Evolutionary conservation across 805 yeast genomes (phyloP), one percentile per base, ranked within the genome.

Genomic region (Saturnispora ahearnii): DNA sequence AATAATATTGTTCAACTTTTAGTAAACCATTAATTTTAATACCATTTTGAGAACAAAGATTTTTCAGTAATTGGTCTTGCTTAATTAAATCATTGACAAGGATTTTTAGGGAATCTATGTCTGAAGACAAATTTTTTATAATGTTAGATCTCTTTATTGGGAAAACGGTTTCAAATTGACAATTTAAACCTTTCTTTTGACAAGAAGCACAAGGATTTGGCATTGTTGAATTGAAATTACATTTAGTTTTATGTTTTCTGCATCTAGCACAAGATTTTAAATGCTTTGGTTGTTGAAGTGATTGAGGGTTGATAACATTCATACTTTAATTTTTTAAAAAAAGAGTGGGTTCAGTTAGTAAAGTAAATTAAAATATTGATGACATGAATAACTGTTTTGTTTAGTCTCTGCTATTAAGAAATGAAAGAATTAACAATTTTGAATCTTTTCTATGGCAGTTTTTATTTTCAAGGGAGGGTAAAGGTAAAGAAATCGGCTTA

Each of bases 261-360:
- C 88, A 82, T 31, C 84, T 68, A 4, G 75, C 70, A 59, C 88
- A 82, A 10, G 85, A 76, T 56, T 80, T 79, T 41, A 79, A 57
- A 10, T 71, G 69, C 51, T 71, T 67, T 42, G 74, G 74, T 49
- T 62, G 67, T 3, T 67, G 63, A n/a, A 50, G 8, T 22, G 21
- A 13, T 32, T 24, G 26, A 13, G 45, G 45, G 26, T 43, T 43
- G 4, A 43, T 28, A 12, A 22, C 40, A 21, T 44, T 33, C 46
- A 32, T 28, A 26, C 29, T 26, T 26, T 26, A 26, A 6, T 26
- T 26, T 26, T 26, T 26, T 26, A 6, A 26, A 26, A 26, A 26
- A 26, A 26, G 6, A 8, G 29, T 26, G 29, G 29, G 29, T 5
- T 26, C 9, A 26, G 9, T 3, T 6, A 6, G 29, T 26, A 26